phyloP scores from a whole-genome alignment of 1,284 basidiomycete genomes.

The Irpex sp. region DNA sequence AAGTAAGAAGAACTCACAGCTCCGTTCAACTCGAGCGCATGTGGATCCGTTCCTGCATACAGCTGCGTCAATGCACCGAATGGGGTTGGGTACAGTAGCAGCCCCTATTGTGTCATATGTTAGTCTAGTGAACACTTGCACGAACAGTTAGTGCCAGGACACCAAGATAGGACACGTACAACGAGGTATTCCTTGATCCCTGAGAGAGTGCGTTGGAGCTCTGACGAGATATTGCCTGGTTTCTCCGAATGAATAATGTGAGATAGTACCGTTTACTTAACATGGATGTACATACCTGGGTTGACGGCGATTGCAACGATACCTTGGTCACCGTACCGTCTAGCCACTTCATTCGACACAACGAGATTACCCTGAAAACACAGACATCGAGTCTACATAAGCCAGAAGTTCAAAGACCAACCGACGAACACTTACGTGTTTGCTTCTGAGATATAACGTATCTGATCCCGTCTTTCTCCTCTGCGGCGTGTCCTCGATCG shows the following conservation, averaged over 20 bases:
- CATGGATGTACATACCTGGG: neutral
- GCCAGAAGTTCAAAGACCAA: neutral
- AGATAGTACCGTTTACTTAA: neutral
- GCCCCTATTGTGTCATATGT: neutral
- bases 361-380: constrained; percentile 1
- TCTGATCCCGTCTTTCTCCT: constrained; percentile 22
- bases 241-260: no score
- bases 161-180: neutral
- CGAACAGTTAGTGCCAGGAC: no score
- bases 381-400: neutral
- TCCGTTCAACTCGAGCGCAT: constrained; percentile 19
- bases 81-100: neutral
- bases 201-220: neutral
- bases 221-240: neutral
- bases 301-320: neutral
- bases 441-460: constrained; percentile 40
- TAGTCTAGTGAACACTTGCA: no score
- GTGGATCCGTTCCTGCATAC: constrained; percentile 23
- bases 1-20: constrained; percentile 10
- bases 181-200: neutral
- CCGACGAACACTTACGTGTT: constrained; percentile 30
- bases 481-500: constrained; percentile 23
- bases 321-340: constrained; percentile 3
- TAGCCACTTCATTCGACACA: constrained; percentile 4
- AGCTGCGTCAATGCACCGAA: constrained; percentile 20